phyloP scores from a whole-genome alignment of 257 asterid genomes.

The Oldenlandia corymbosa region DNA sequence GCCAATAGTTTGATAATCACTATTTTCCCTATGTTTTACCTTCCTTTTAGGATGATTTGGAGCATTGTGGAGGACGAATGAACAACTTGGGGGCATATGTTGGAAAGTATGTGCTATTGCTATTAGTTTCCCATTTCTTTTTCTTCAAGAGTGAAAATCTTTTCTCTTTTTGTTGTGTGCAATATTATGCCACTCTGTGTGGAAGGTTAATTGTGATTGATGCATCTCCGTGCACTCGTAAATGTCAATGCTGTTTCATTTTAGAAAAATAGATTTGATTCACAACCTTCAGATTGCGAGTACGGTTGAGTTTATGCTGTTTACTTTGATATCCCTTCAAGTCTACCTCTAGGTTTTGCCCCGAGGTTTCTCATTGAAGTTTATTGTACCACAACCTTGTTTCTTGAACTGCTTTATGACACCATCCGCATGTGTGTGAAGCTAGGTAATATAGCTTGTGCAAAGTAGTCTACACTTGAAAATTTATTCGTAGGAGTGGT shows the following conservation, averaged over 20 bases:
- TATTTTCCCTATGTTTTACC: constrained; percentile 3
- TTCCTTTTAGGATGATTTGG: constrained; percentile 63
- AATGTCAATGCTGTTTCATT: background rate
- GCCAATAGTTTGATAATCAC: background rate
- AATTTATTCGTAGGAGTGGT: background rate
- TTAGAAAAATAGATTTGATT: background rate
- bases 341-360: background rate
- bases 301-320: background rate
- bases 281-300: background rate
- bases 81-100: constrained; percentile 26
- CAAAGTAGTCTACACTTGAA: background rate
- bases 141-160: background rate
- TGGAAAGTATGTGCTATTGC: constrained; percentile 1
- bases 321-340: too few relatives aligned
- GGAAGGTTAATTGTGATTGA: background rate
- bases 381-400: background rate
- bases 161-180: too few relatives aligned
- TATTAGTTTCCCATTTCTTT: background rate
- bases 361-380: background rate
- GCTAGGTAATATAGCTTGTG: too few relatives aligned
- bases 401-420: background rate
- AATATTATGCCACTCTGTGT: background rate
- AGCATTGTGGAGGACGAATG: constrained; percentile 56
- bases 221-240: background rate
- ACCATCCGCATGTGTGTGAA: too few relatives aligned